Percentiles rank a stretch among this genome's conserved stretches.
Evolutionary conservation across 2,329 filamentous ascomycete species (phyloP).

Genomic region (Achaetomium macrosporum): DNA sequence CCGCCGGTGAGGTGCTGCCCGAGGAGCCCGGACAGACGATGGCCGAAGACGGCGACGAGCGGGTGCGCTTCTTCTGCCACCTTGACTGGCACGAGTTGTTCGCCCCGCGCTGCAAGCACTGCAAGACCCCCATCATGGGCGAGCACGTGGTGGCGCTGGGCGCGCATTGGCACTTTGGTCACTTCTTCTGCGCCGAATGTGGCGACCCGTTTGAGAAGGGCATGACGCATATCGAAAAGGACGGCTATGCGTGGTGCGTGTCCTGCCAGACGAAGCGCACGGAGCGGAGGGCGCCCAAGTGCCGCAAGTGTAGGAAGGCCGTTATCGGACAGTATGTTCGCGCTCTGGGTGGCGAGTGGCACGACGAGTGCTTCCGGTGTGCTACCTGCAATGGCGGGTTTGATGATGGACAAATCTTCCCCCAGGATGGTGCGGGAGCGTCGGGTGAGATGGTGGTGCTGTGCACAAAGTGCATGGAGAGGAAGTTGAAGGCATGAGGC

Average conservation of each 20-base stretch:
- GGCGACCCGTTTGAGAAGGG: conserved; percentile 82
- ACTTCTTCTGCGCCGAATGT: conserved; percentile 99
- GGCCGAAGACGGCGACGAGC: conserved; percentile 66
- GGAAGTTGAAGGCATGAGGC: conserved; percentile 50
- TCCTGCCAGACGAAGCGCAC: conserved; percentile 88
- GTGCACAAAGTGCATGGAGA: conserved; percentile 56
- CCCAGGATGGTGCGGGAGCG: conserved; percentile 41
- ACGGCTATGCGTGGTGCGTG: conserved; percentile 96
- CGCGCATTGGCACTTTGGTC: conserved; percentile 92
- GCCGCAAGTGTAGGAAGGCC: conserved; percentile 73
- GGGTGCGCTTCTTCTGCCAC: conserved; percentile 88
- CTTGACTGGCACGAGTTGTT: conserved; percentile 97
- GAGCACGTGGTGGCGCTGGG: conserved; percentile 92
- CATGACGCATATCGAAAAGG: conserved; percentile 78
- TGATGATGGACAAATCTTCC: conserved; percentile 60
- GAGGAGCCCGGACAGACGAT: conserved; percentile 59
- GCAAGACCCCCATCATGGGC: conserved; percentile 91
- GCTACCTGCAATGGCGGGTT: conserved; percentile 54
- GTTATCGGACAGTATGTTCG: conserved; percentile 87
- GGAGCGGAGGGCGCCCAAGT: conserved; percentile 81
- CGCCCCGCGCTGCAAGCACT: conserved; percentile 89
- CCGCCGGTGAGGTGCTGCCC: conserved; percentile 51
- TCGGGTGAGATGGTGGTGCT: conserved; percentile 47
- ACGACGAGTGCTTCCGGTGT: conserved; percentile 86
- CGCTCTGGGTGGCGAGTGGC: conserved; percentile 89